Evolutionary conservation across 2,329 filamentous ascomycete genomes (phyloP).

Genomic region (Alternaria arborescens): DNA sequence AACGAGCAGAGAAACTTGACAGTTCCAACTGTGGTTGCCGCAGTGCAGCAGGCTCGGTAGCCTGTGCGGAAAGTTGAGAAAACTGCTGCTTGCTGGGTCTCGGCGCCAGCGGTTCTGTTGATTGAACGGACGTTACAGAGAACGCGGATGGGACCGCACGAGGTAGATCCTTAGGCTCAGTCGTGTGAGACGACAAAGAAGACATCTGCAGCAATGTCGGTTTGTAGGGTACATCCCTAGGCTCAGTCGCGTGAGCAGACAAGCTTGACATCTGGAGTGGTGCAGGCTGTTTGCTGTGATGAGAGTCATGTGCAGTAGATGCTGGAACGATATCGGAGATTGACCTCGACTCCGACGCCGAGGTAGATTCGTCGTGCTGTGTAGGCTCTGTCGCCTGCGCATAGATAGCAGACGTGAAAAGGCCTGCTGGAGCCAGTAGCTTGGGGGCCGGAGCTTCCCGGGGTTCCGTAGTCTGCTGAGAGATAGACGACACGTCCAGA

Average conservation of each 20-base stretch:
- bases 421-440: slow-evolving; percentile 23
- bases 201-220: slow-evolving; percentile 36
- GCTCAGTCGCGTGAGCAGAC: slow-evolving; percentile 26
- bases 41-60: slow-evolving; percentile 28
- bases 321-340: neutral
- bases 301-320: neutral
- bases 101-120: slow-evolving; percentile 24
- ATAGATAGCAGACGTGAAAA: slow-evolving; percentile 41
- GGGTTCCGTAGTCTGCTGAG: slow-evolving; percentile 41
- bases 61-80: slow-evolving; percentile 26
- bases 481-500: slow-evolving; percentile 37
- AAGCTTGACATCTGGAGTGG: slow-evolving; percentile 19
- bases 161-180: slow-evolving; percentile 33
- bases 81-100: slow-evolving; percentile 19
- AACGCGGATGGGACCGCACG: slow-evolving; percentile 27
- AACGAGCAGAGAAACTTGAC: slow-evolving; percentile 31
- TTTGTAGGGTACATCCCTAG: slow-evolving; percentile 18
- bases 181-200: slow-evolving; percentile 36
- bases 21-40: slow-evolving; percentile 26
- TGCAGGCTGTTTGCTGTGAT: neutral
- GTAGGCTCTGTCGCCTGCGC: slow-evolving; percentile 39
- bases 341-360: slow-evolving; percentile 3
- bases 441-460: slow-evolving; percentile 30
- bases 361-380: slow-evolving; percentile 10
- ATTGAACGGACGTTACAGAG: slow-evolving; percentile 34